phyloP scores from a whole-genome alignment of 495 filamentous ascomycete genomes.

The Xylaria longipes region DNA sequence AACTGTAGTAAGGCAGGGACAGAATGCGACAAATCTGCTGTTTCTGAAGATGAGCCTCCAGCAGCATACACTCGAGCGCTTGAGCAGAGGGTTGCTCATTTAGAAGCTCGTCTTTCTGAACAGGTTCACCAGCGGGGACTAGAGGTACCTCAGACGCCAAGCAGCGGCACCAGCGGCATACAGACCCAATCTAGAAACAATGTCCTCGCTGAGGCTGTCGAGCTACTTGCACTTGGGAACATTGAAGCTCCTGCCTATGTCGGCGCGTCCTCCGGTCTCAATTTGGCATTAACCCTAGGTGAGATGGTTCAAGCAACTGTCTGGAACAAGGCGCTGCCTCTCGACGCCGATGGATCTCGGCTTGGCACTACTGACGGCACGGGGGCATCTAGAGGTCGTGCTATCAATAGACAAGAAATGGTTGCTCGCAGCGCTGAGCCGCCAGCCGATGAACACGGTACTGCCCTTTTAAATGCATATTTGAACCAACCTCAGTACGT shows the following conservation, averaged over 20 bases:
- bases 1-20: conserved; percentile 59
- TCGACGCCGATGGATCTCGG: conserved; percentile 43
- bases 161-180: conserved; percentile 29
- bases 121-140: conserved; percentile 28
- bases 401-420: conserved; percentile 40
- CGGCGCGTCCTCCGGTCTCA: conserved; percentile 59
- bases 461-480: conserved; percentile 54
- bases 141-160: conserved; percentile 9
- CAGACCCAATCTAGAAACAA: conserved; percentile 40
- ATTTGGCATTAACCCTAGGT: conserved; percentile 55
- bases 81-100: conserved; percentile 55
- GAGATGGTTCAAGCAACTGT: conserved; percentile 63
- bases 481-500: conserved; percentile 50
- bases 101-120: conserved; percentile 48
- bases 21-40: conserved; percentile 55
- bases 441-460: conserved; percentile 56
- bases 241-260: conserved; percentile 58
- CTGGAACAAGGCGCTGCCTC: conserved; percentile 56
- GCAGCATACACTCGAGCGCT: conserved; percentile 52
- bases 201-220: conserved; percentile 58
- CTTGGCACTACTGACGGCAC: conserved; percentile 42
- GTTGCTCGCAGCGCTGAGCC: conserved; percentile 53
- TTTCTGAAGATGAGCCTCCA: conserved; percentile 48
- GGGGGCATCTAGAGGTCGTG: conserved; percentile 9
- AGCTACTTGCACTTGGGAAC: conserved; percentile 55